A percentile compares a stretch with the other conserved stretches of the same genome.
Conservation (phyloP, 1,284 basidiomycete genomes). For the Agroathelia rolfsii region DNA sequence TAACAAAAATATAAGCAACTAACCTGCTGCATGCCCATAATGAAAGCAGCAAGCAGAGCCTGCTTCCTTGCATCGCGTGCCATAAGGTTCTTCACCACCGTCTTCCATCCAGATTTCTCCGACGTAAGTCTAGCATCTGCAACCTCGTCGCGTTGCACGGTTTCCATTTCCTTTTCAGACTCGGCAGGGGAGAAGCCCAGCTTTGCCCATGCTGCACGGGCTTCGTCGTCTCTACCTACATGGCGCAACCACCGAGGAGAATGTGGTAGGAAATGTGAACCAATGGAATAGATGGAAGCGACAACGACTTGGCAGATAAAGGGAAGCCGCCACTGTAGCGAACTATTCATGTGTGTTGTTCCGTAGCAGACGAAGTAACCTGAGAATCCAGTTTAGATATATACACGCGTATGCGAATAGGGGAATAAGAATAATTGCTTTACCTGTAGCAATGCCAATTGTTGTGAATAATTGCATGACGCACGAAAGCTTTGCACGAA, state of each 20-base stretch:
- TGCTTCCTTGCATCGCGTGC: slow-evolving; percentile 21
- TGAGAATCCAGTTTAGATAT: slow-evolving; percentile 5
- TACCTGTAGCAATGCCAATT: slow-evolving; percentile 30
- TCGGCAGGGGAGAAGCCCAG: slow-evolving; percentile 23
- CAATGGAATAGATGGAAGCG: slow-evolving; percentile 30
- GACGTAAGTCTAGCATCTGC: slow-evolving; percentile 10
- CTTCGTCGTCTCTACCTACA: slow-evolving; percentile 31
- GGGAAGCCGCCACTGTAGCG: slow-evolving; percentile 38
- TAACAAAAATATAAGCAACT: slow-evolving; percentile 4
- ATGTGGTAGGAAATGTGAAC: slow-evolving; percentile 39
- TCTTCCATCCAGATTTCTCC: slow-evolving; percentile 21
- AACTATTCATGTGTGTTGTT: slow-evolving; percentile 25
- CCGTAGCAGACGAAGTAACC: slow-evolving; percentile 45
- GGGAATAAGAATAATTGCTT: slow-evolving; percentile 2
- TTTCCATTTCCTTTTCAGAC: slow-evolving; percentile 21
- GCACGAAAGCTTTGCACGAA: slow-evolving; percentile 32
- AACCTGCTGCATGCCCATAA: slow-evolving; percentile 36
- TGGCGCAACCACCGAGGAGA: slow-evolving; percentile 42
- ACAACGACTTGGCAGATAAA: slow-evolving; percentile 32
- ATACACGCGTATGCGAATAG: slow-evolving; percentile 1
- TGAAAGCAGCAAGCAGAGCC: slow-evolving; percentile 33
- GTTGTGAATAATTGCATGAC: slow-evolving; percentile 36
- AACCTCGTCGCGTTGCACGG: slow-evolving; percentile 15
- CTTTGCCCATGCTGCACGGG: slow-evolving; percentile 20
- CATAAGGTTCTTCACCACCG: slow-evolving; percentile 17